Evolutionary conservation across 2,329 filamentous ascomycete genomes (phyloP), one percentile per base, ranked within the genome.

Genomic region (Dendrostoma leiphaemia): DNA sequence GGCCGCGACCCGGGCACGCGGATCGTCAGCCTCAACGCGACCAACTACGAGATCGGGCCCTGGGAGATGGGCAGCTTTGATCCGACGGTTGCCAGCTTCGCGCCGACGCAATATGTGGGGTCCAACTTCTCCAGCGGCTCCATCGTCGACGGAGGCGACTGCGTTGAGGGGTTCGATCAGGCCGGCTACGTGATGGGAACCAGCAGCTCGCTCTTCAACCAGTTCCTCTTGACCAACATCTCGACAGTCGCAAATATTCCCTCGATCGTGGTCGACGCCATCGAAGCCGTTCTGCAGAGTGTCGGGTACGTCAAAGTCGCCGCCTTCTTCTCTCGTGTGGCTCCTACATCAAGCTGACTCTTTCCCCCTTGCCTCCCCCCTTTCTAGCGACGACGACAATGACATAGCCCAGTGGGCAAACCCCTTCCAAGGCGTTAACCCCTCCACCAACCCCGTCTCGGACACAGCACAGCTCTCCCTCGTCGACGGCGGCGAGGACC

Each of bases 111-210:
- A 52, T 88, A 83, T 64, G 74, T 86, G 24, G 85, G 82, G 26
- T 83, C 83, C 46, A 74, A 77, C 56, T 79, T 88, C 57, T 70
- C 70, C 59, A 71, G 73, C 47, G 85, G 85, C 59, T 72, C 52
- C 28, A 69, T 94, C 19, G 72, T 80, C 0, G 66, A 74, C 10
- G 68, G 77, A 52, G 79, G 81, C 40, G 67, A 72, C 41, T 96
- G 92, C 65, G 79, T 95, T 15, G 76, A 80, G 7, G 92, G 92
- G 1, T 91, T 91, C 59, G 92, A 96, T 70, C 91, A 91, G 62
- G 81, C 82, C 23, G 90, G 90, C 6, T 96, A 83, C 65, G 76
- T 96, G 24, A 91, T 96, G 83, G 91, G 91, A 48, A 96, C 91
- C 0, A 91, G 87, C 21, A 90, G 86, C 1, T 88, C 89, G 0